Conservation (phyloP, 306 rosid genomes). For the Comarum palustre region DNA sequence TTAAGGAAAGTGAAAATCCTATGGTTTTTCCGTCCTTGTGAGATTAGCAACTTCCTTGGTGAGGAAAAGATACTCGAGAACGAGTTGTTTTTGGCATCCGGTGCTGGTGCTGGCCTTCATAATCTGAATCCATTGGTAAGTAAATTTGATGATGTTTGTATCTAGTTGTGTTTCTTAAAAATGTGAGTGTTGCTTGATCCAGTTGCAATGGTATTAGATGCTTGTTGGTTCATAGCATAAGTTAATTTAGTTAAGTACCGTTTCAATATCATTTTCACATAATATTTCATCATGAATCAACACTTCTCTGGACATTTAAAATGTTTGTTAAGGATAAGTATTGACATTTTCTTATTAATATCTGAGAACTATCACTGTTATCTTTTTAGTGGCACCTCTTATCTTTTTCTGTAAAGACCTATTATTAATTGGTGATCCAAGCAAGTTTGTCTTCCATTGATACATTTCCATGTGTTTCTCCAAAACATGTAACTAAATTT, state of each 20-base stretch:
- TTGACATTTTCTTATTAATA: not conserved
- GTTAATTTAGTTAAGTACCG: not conserved
- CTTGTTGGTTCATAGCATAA: not conserved
- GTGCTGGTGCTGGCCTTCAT: conserved; percentile 70
- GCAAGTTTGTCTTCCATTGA: not conserved
- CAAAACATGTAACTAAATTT: not conserved
- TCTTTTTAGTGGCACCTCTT: not conserved
- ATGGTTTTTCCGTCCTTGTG: conserved; percentile 83
- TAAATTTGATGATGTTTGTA: conserved; percentile 3
- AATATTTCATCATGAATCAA: not conserved
- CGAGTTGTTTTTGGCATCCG: conserved; percentile 79
- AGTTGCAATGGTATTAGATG: not conserved
- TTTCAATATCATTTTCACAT: too few relatives aligned
- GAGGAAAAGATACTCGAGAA: conserved; percentile 34
- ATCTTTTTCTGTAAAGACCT: not conserved
- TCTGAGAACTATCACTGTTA: not conserved
- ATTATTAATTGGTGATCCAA: not conserved
- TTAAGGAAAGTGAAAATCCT: conserved; percentile 59
- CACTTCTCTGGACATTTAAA: not conserved
- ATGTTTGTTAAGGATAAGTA: not conserved
- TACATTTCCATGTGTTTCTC: not conserved
- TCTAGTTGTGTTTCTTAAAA: not conserved
- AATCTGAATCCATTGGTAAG: conserved; percentile 79
- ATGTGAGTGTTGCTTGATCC: not conserved
- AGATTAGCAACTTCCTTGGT: conserved; percentile 53